Conservation (phyloP, 2,329 filamentous ascomycete genomes). For the Ceratocystis lukuohia region DNA sequence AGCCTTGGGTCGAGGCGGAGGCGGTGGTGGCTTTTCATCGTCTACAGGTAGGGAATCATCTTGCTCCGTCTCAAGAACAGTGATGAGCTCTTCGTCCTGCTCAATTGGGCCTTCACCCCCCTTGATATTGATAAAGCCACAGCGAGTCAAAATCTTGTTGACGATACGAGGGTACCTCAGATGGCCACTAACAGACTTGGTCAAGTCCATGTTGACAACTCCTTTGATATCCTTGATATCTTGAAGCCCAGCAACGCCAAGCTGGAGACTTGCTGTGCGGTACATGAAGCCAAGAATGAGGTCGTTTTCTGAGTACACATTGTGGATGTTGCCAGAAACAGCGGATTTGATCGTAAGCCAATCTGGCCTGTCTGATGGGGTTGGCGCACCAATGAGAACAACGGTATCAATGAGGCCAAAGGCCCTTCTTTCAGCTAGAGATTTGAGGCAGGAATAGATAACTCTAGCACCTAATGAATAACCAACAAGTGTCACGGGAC, state of each 20-base stretch:
- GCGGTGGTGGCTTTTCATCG: constrained; percentile 2
- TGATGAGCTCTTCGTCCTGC: constrained; percentile 34
- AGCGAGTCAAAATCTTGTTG: constrained; percentile 38
- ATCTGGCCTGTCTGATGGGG: constrained; percentile 55
- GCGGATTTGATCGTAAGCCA: constrained; percentile 69
- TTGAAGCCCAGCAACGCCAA: constrained; percentile 74
- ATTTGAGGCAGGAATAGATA: constrained; percentile 69
- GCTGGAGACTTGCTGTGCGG: constrained; percentile 66
- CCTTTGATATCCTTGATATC: constrained; percentile 53
- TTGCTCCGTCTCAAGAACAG: constrained; percentile 1
- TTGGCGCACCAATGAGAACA: constrained; percentile 68
- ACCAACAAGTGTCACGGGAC: constrained; percentile 66
- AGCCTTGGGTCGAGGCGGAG: constrained; percentile 12
- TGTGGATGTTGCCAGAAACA: constrained; percentile 70
- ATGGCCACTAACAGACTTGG: constrained; percentile 40
- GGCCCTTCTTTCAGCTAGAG: constrained; percentile 60
- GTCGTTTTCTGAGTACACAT: constrained; percentile 79
- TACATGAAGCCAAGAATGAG: constrained; percentile 81
- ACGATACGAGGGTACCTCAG: constrained; percentile 39
- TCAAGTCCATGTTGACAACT: constrained; percentile 44
- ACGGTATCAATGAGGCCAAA: constrained; percentile 78
- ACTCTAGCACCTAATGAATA: constrained; percentile 72
- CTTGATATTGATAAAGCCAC: constrained; percentile 36
- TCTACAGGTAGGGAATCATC: background rate
- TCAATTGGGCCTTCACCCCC: constrained; percentile 35